Evolutionary conservation across 352 stramenopile species (phyloP), one percentile per base, ranked within the genome.

Genomic region (Phytophthora fragariaefolia): DNA sequence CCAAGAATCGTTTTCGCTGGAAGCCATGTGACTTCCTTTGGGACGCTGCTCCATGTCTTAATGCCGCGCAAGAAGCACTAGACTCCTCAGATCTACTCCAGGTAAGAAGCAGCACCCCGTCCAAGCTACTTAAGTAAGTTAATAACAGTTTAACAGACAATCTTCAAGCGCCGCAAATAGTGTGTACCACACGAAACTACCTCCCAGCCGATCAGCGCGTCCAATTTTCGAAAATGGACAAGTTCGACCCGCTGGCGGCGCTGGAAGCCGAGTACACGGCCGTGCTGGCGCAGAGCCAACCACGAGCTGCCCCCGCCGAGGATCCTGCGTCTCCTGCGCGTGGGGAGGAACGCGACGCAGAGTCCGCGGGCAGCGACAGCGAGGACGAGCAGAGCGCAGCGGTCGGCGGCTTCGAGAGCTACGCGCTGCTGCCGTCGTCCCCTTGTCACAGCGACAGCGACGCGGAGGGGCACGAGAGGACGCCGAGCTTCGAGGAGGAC

Each of bases 241-340:
- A 56, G 20, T 73, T 79, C 38, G 83, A 92, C 61, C 81, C 77
- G 54, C 74, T 92, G 2, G 78, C 67, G 42, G 48, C 60, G 58
- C 71, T 92, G 1, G 83, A 92, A 18, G 80, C 76, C 48, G 83
- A 92, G 58, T 92, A 92, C 58, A 80, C 76, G 17, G 74, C 76
- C 7, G 78, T 90, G 7, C 13, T 92, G 40, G 79, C 79, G 22
- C 81, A 89, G 59, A 71, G 62, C 45, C 62, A 10, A 9, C 20
- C 23, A 8, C 20, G 18, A 50, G 30, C 45, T 15, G 6, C 26
- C 20, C 22, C 43, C 15, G 20, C 22, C 38, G 4, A 42, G 13
- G 0, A 12, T 4, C 15, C 34, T 42, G 13, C 17, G 1, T 5
- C 6, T 15, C 34, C n/a, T n/a, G n/a, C n/a, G n/a, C n/a, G n/a